phyloP scores from a whole-genome alignment of 371 early-diverging fungal genomes.

The Dichotomocladium elegans region DNA sequence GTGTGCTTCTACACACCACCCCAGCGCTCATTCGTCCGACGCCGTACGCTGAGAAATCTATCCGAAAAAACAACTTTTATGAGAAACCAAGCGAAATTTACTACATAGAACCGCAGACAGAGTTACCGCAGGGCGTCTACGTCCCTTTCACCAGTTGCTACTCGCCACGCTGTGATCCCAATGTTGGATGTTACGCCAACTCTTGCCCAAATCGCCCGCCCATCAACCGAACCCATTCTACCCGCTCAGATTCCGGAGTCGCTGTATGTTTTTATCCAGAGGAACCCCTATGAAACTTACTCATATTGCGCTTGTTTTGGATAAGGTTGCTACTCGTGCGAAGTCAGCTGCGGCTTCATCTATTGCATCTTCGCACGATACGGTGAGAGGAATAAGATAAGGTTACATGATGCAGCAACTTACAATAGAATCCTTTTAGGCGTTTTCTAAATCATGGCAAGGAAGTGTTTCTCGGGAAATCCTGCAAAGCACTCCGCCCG shows the following conservation, averaged over 20 bases:
- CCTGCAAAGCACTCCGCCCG: slow-evolving; percentile 61
- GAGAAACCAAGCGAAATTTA: slow-evolving; percentile 29
- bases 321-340: neutral
- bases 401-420: neutral
- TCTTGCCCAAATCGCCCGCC: neutral
- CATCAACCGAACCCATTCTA: no score
- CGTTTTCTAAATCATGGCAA: slow-evolving; percentile 59
- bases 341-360: slow-evolving; percentile 4
- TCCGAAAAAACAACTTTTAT: slow-evolving; percentile 29
- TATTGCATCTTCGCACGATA: slow-evolving; percentile 27
- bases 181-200: neutral
- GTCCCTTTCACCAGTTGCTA: slow-evolving; percentile 37
- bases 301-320: neutral
- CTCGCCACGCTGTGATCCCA: slow-evolving; percentile 19
- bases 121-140: slow-evolving; percentile 26
- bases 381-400: slow-evolving; percentile 17
- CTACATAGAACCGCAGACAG: slow-evolving; percentile 19
- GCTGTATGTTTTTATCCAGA: no score
- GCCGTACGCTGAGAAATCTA: slow-evolving; percentile 32
- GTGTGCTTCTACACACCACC: slow-evolving; percentile 21
- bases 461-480: slow-evolving; percentile 69
- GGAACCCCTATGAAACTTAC: no score
- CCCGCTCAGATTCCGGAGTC: no score
- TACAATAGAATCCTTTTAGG: slow-evolving; percentile 11
- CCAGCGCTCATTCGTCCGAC: slow-evolving; percentile 33